Evolutionary conservation across 1,284 basidiomycete genomes (phyloP), one percentile per base, ranked within the genome.

Genomic region (Pseudozyma pruni): DNA sequence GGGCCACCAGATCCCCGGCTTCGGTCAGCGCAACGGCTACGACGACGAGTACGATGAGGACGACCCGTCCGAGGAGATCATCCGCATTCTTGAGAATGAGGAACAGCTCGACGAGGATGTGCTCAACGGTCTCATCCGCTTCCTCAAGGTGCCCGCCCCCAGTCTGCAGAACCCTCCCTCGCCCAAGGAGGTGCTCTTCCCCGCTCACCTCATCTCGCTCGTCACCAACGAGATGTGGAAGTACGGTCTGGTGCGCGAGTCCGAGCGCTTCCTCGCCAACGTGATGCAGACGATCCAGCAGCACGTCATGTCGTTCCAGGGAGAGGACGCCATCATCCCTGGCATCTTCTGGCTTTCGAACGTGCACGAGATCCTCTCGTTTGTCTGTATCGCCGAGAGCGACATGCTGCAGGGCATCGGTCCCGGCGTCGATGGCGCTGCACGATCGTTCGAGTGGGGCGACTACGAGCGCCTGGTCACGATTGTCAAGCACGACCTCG

Each of bases 221-320:
- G 91, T 97, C 61, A 96, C 94, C 19, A 99, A 98, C 83, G 96
- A 98, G 84, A 98, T 98, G 95, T 99, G 96, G 96, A 98, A 98
- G 85, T 93, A 97, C 79, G 94, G 94, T 25, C 88, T 99, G 78
- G 97, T 98, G 75, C 88, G 90, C 23, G 95, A 98, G 83, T 96
- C 93, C 83, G 96, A 98, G 83, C 87, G 94, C 34, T 98, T 98
- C 88, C 86, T 99, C 61, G 96, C 96, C 35, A 98, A 97, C 80
- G 92, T 98, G 56, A 98, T 98, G 95, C 94, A 98, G 83, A 92
- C 91, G 16, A 91, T 99, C 67, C 96, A 99, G 85, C 88, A 90
- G 35, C 93, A 98, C 84, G 94, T 98, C 70, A 98, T 98, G 94
- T 83, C 82, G 69, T 97, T 94, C 86, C 88, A 88, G 34, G 90